Base-by-base conservation (phyloP, 2,329 filamentous ascomycete species). In the Tetracladium maxilliforme region DNA sequence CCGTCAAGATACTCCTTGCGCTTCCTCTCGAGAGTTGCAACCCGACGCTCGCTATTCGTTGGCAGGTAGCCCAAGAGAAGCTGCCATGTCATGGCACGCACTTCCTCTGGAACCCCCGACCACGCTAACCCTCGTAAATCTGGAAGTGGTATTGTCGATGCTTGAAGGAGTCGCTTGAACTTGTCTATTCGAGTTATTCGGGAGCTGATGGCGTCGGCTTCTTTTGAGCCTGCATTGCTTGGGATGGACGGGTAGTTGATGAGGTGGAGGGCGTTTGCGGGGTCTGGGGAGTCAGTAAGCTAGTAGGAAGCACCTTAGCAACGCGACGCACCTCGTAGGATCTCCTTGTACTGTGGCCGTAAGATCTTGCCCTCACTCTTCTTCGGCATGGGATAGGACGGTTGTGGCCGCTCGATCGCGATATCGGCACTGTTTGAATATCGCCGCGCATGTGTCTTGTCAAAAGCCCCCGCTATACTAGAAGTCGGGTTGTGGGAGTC, bases 71-170 rank as follows among this genome's bases (percentile, higher is more conserved):
- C 90, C 14, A 98, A 69, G 12, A 98, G 63, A 14, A 98, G 63
- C 51, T 95, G 86, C 90, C 90, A 98, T n/a, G 87, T 90, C 78
- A 98, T 94, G 25, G 90, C 83, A 28, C 92, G 81, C 11, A 98
- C 84, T 55, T 98, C 92, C 40, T 83, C 77, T 0, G 90, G 92
- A 18, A 95, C 69, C 9, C 90, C 90, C 26, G 86, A 90, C 90
- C 92, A 98, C 16, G 90, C 84, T 16, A 84, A 62, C 30, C 83
- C 65, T 33, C 90, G 70, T 14, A 98, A 62, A 26, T 95, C 87
- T 11, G 77, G 60, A 3, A 95, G 54, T 3, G 83, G 76, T 39
- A 98, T 90, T 2, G 81, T 84, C 20, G 82, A 93, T 13, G 87
- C 72, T 53, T 98, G 90, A 6, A 98, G 61, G 26, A 98, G 81